Evolutionary conservation across 768 basidiomycete genomes (phyloP), one percentile per base, ranked within the genome.

Genomic region (Agaricus sinodeliciosus): DNA sequence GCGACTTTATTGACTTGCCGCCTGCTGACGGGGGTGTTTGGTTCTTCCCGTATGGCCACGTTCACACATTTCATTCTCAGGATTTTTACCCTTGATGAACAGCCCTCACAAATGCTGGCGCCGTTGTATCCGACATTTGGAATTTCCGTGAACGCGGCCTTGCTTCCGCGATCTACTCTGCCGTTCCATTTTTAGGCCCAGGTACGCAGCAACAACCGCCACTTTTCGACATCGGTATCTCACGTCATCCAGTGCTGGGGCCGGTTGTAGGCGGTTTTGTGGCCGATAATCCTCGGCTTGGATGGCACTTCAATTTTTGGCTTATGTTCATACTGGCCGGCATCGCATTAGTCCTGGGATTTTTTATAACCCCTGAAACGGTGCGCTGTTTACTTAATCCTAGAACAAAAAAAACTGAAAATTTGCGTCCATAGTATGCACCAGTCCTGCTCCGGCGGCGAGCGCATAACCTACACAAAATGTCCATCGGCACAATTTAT

Each of bases 181-280:
- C 75, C 15, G 80, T 75, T 45, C 81, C 72, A 43, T 84, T 78
- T 60, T 75, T 81, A 47, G 80, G 78, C 12, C 80, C 79, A 62
- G 76, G 78, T 79, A 46, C 48, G 6, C 11, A 6, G 27, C 2
- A 28, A 48, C 15, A 25, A 31, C 51, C 40, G 8, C 16, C 43
- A 13, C n/a, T 48, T 6, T 46, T n/a, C 4, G 26, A 0, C 15
- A 9, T 3, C 19, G 3, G 47, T 43, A 3, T 39, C 26, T 43
- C 28, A 18, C 35, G n/a, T 15, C 43, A 48, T 22, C 22, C 58
- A 80, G 80, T 83, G 4, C 68, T 82, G n/a, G 84, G 84, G 1
- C 84, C 84, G 2, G 76, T 88, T 49, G 76, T 84, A 25, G 82
- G 85, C 18, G 82, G 82, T n/a, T 83, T 77, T 64, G 76, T 82